These are phyloP conservation scores for Solanum dulcamara DNA, from an alignment of 257 asterid species.

Conservation along the genomic window DNA sequence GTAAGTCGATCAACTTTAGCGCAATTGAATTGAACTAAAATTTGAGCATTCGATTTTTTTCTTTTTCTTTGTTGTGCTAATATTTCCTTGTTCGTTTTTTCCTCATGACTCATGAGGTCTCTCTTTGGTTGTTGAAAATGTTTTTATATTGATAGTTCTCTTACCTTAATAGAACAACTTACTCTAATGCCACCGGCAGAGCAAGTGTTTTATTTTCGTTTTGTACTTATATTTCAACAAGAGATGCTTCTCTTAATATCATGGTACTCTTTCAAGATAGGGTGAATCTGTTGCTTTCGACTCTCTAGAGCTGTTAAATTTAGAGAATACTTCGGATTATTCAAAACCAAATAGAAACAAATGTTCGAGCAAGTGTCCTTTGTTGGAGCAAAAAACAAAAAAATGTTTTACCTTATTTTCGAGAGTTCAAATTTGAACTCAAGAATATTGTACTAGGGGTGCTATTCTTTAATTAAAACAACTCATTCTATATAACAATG, in stretches of 20 bases:
- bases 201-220: background rate
- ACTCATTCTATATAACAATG: background rate
- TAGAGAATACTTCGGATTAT: background rate
- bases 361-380: background rate
- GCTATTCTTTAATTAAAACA: background rate
- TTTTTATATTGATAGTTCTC: background rate
- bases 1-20: background rate
- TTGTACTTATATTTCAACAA: background rate
- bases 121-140: background rate
- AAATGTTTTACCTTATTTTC: background rate
- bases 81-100: background rate
- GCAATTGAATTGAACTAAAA: background rate
- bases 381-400: background rate
- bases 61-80: too few relatives aligned
- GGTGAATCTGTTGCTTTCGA: background rate
- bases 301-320: background rate
- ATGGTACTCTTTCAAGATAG: background rate
- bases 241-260: background rate
- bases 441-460: background rate
- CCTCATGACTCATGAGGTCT: background rate
- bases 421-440: background rate
- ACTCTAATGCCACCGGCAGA: background rate
- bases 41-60: background rate
- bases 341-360: background rate
- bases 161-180: background rate